These are phyloP conservation scores for Lithohypha guttulata DNA, from an alignment of 2,329 filamentous ascomycete species.

Conservation along the genomic window DNA sequence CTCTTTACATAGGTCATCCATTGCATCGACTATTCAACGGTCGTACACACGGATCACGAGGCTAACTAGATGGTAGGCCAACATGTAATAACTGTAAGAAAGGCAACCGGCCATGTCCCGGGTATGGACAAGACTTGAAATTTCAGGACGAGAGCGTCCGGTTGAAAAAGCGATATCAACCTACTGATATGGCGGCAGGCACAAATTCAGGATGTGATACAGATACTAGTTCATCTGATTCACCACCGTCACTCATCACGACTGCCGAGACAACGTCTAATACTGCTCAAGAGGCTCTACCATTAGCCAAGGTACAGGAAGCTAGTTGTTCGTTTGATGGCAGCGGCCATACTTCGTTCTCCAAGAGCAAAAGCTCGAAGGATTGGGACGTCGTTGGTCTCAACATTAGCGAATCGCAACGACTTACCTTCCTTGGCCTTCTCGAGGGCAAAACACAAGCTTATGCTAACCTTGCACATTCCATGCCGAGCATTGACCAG, in stretches of 20 bases:
- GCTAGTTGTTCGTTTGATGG: no score
- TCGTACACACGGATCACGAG: no score
- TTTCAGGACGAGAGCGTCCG: conserved; percentile 30
- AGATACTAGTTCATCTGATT: no score
- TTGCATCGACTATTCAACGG: no score
- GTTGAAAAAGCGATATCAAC: conserved; percentile 22
- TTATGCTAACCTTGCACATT: conserved; percentile 6
- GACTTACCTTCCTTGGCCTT: conserved; percentile 10
- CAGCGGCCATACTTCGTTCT: no score
- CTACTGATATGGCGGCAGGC: background rate
- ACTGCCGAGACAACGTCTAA: background rate
- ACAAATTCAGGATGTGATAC: background rate
- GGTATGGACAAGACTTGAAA: conserved; percentile 27
- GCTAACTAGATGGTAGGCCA: conserved; percentile 7
- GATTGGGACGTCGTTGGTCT: conserved; percentile 9
- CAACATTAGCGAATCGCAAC: conserved; percentile 5
- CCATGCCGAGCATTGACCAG: background rate
- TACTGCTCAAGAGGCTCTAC: no score
- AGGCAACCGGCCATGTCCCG: conserved; percentile 27
- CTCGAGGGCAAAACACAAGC: conserved; percentile 11
- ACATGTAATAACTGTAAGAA: conserved; percentile 25
- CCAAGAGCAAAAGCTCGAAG: background rate
- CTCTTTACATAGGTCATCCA: no score
- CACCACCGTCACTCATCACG: background rate
- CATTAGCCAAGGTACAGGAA: no score